Conservation (phyloP, 495 filamentous ascomycete genomes). For the Penicillium paradoxum region DNA sequence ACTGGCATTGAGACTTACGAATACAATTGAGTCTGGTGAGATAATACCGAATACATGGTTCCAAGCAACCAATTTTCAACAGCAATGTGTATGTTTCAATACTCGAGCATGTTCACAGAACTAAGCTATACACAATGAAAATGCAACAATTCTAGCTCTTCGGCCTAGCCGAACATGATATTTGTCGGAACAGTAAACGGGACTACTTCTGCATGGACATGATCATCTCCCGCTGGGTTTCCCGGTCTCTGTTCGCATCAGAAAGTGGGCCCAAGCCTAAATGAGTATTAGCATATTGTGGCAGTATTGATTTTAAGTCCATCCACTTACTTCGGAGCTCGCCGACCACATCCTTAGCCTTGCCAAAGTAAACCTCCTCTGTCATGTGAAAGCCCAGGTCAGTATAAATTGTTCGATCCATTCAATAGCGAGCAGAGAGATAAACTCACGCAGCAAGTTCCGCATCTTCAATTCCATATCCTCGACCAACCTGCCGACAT, state of each 20-base stretch:
- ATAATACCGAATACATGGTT: background rate
- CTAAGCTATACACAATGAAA: conserved; percentile 19
- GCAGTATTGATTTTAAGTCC: background rate
- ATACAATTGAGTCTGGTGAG: background rate
- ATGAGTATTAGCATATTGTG: background rate
- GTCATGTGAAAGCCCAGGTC: background rate
- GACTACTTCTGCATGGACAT: conserved; percentile 40
- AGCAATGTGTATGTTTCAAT: conserved; percentile 4
- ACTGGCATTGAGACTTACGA: conserved; percentile 1
- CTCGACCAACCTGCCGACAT: conserved; percentile 91
- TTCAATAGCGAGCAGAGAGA: background rate
- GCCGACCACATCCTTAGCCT: conserved; percentile 98
- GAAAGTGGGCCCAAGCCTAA: conserved; percentile 71
- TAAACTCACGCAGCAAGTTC: conserved; percentile 73
- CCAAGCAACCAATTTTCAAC: background rate
- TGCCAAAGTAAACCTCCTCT: conserved; percentile 99
- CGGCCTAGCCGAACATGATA: conserved; percentile 9
- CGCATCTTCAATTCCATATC: conserved; percentile 99
- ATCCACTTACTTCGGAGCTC: conserved; percentile 74
- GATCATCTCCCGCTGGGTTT: conserved; percentile 89
- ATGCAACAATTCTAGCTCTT: conserved; percentile 11
- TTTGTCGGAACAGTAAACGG: conserved; percentile 1
- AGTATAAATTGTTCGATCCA: conserved; percentile 4
- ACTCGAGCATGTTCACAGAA: conserved; percentile 15
- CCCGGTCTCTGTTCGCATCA: conserved; percentile 78